Base-by-base conservation (phyloP, 1,284 basidiomycete genomes). In the Vanrija pseudolonga region DNA sequence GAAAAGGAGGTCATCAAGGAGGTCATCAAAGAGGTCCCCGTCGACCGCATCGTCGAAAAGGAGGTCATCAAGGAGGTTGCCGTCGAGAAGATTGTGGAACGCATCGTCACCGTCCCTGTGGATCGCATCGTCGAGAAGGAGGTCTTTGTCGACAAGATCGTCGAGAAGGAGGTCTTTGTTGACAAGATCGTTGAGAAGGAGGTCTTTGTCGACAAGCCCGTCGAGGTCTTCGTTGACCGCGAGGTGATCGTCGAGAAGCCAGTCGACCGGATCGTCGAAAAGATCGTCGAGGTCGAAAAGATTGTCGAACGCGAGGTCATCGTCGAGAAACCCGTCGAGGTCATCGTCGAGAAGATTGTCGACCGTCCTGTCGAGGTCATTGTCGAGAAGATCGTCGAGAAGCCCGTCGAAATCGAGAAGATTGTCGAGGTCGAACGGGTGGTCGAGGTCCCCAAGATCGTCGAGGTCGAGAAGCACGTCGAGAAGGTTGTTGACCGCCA, bases 281-380 rank as follows among this genome's bases (percentile, higher is more conserved):
- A 65, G 61, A 54, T 56, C 43, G 53, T 69, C 50, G 60, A 72
- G 51, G 49, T 81, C 80, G 55, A 56, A 28, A 68, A 59, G 6
- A 32, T 32, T 15, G 32, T 32, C 14, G 32, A 32, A 15, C 12
- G 9, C 32, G 69, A 76, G 56, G 64, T 71, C 43, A 44, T 65
- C 41, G 71, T 78, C 41, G 72, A 77, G 47, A 70, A 68, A 55
- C 65, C 71, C 8, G 72, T 77, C 28, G 69, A 75, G 47, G 66
- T 61, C 52, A 57, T 66, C 23, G 64, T 72, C 36, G 73, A 76
- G 51, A 63, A 63, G 46, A 58, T 63, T 18, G 78, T 83, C 51
- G 83, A 82, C 46, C 65, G 62, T 39, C 50, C 59, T 23, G 64
- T 74, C 36, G 59, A 80, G 77, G 60, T 68, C 3, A 59, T 62